Base-by-base conservation (phyloP, 495 filamentous ascomycete species). In the Talaromyces nanjingensis region DNA sequence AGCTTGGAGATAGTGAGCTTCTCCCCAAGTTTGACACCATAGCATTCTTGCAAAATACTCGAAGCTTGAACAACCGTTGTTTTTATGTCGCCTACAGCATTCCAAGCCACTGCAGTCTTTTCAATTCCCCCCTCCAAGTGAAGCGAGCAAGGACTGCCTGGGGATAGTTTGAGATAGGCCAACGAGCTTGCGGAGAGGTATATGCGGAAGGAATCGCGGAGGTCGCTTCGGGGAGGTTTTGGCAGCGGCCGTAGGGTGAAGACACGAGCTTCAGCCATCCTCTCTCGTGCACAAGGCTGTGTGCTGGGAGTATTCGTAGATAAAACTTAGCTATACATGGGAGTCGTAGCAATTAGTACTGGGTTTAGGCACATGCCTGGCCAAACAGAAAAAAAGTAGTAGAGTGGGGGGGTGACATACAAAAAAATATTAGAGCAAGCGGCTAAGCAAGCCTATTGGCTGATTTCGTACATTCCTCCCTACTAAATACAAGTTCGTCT, bases 171-270 rank as follows among this genome's bases (percentile, higher is more conserved):
- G 7, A 90, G 76, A 33, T 78, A 71, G 55, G 85, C 79, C 9
- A 93, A 75, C 25, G 83, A 83, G 12, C 87, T 83, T 45, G 81
- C 79, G n/a, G 85, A 85, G 20, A 93, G 76, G 67, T 89, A 85
- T 54, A 93, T 74, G 39, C 87, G 81, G 66, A 89, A 89, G 11
- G 82, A 79, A 70, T 85, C 84, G 72, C 82, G 80, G 65, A 77
- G 75, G 63, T 83, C 84, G 59, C 77, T 76, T 54, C 78, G 74
- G 53, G 80, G 75, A 68, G 82, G 77, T 60, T 79, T 80, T 47
- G 81, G 74, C 37, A 83, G 67, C 3, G 84, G 81, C 63, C 88
- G 81, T 65, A 86, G 80, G 24, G 79, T 80, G 60, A 82, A 84
- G 59, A 70, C 70, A 64, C 78, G 77, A 49, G 70, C 57, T 7